A percentile compares a stretch with the other conserved stretches of the same genome.
Conservation (phyloP, 768 basidiomycete species). For the Cystofilobasidium macerans region DNA sequence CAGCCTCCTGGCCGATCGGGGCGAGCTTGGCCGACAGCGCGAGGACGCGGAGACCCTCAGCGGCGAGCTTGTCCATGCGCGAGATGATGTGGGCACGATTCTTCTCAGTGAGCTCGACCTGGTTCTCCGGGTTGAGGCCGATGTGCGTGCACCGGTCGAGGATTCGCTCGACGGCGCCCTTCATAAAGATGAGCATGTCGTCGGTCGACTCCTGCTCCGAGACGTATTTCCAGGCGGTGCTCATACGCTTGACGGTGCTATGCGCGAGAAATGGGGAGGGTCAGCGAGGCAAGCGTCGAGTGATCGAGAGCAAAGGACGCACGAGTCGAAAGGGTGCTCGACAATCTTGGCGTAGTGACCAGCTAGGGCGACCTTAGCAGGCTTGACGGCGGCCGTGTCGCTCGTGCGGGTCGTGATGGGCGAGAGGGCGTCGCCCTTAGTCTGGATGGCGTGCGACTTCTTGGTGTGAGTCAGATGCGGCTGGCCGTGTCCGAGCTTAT, state of each 20-base stretch:
- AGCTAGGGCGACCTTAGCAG: slow-evolving; percentile 9
- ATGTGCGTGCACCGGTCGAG: slow-evolving; percentile 44
- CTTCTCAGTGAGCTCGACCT: slow-evolving; percentile 31
- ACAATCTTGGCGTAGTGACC: slow-evolving; percentile 39
- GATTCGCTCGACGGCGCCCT: slow-evolving; percentile 44
- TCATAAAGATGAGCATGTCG: slow-evolving; percentile 35
- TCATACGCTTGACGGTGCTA: slow-evolving; percentile 9
- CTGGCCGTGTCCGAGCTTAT: slow-evolving; percentile 45
- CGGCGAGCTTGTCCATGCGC: slow-evolving; percentile 36
- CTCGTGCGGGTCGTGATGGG: slow-evolving; percentile 12
- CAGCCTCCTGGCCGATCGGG: slow-evolving; percentile 37
- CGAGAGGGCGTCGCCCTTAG: slow-evolving; percentile 23
- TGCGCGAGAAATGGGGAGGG: slow-evolving; percentile 31
- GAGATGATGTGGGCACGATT: slow-evolving; percentile 31
- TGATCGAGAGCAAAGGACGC: slow-evolving; percentile 31
- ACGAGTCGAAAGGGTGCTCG: slow-evolving; percentile 47
- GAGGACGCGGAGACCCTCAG: slow-evolving; percentile 41
- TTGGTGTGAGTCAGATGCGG: slow-evolving; percentile 36
- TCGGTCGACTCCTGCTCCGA: slow-evolving; percentile 17
- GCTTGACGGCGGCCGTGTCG: slow-evolving; percentile 8
- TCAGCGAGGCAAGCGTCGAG: slow-evolving; percentile 30
- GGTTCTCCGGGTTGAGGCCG: slow-evolving; percentile 29
- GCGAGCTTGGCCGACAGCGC: slow-evolving; percentile 36
- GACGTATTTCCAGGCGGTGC: slow-evolving; percentile 32
- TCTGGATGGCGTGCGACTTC: slow-evolving; percentile 28